These are phyloP conservation scores for Debaryomyces tyrocola DNA, from an alignment of 805 yeast genomes.

Conservation along the genomic window DNA sequence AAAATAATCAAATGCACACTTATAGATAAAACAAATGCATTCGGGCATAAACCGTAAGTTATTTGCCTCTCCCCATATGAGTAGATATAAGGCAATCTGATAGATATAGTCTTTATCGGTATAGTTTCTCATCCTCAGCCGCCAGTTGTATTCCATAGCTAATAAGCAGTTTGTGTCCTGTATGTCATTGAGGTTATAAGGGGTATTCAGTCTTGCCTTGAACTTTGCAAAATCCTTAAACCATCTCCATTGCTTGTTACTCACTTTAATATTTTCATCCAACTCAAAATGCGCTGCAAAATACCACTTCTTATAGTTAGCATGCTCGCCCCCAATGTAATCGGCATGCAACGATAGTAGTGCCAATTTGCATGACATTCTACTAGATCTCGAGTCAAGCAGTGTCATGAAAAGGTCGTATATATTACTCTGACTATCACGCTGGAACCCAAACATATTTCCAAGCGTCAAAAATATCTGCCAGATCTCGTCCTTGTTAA, in stretches of 20 bases:
- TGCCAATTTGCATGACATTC: constrained; percentile 72
- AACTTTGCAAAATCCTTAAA: constrained; percentile 11
- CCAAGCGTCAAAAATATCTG: constrained; percentile 59
- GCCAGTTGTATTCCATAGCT: constrained; percentile 56
- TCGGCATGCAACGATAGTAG: constrained; percentile 79
- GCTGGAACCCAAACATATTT: constrained; percentile 80
- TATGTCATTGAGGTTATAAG: constrained; percentile 21
- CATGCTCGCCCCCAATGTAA: constrained; percentile 85
- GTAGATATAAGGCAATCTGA: constrained; percentile 62
- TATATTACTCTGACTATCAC: constrained; percentile 75
- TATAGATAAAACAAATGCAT: constrained; percentile 33
- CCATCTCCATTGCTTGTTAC: constrained; percentile 43
- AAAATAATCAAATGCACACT: constrained; percentile 24
- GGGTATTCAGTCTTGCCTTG: constrained; percentile 40
- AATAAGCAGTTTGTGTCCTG: constrained; percentile 15
- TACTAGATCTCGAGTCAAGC: constrained; percentile 82
- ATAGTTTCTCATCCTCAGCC: constrained; percentile 54
- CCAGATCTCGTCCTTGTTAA: constrained; percentile 50
- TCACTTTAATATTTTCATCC: constrained; percentile 66
- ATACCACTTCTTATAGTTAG: constrained; percentile 91
- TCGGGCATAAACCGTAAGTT: constrained; percentile 55
- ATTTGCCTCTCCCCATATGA: constrained; percentile 79
- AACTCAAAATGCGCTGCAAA: constrained; percentile 80
- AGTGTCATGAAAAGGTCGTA: constrained; percentile 76
- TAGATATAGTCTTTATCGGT: constrained; percentile 58